Evolutionary conservation across 2,329 filamentous ascomycete genomes (phyloP).

Genomic region (Talaromyces funiculosus): DNA sequence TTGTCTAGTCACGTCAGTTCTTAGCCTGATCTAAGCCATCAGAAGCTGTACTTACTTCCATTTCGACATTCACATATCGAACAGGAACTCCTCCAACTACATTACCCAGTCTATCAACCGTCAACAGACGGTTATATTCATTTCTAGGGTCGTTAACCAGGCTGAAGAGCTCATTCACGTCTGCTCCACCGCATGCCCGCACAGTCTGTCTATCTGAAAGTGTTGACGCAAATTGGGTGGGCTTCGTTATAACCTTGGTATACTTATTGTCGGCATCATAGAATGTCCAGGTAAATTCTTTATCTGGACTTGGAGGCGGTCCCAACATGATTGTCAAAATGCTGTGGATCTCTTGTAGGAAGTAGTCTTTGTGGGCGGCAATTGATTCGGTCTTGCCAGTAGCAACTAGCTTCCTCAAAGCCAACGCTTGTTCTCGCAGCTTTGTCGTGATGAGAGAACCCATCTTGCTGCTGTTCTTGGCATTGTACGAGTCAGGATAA

Average conservation of each 20-base stretch:
- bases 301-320: conserved; percentile 63
- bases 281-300: conserved; percentile 75
- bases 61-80: conserved; percentile 78
- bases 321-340: conserved; percentile 80
- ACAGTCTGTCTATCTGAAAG: conserved; percentile 56
- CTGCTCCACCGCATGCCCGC: conserved; percentile 52
- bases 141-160: conserved; percentile 83
- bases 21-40: not conserved
- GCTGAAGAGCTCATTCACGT: conserved; percentile 67
- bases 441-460: conserved; percentile 75
- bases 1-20: conserved; percentile 33
- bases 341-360: conserved; percentile 73
- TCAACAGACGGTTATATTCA: conserved; percentile 64
- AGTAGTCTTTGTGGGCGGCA: conserved; percentile 58
- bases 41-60: conserved; percentile 38
- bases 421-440: conserved; percentile 76
- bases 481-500: conserved; percentile 79
- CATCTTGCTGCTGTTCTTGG: conserved; percentile 63
- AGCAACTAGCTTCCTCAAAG: conserved; percentile 55
- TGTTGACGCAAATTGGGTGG: conserved; percentile 65
- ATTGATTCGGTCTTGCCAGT: conserved; percentile 36
- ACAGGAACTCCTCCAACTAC: conserved; percentile 69
- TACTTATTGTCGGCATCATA: conserved; percentile 63
- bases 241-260: conserved; percentile 59
- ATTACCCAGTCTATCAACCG: conserved; percentile 74